Percentiles rank a stretch among this genome's conserved stretches.
Evolutionary conservation across 345 rosid genomes (phyloP).

Genomic region (Hypericum perforatum): DNA sequence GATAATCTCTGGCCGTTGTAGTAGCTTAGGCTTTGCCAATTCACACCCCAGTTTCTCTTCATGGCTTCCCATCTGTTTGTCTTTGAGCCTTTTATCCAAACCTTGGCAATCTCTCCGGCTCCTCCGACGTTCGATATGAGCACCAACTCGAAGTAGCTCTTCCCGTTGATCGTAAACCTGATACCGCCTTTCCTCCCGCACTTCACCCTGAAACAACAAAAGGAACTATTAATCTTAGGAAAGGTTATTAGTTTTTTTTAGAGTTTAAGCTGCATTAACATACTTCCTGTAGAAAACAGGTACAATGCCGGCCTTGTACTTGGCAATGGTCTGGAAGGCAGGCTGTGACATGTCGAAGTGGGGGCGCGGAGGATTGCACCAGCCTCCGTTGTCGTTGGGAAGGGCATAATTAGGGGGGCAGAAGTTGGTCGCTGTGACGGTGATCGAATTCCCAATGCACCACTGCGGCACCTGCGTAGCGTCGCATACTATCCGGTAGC

Average conservation of each 20-base stretch:
- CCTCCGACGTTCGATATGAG: conserved; percentile 62
- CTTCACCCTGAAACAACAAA: conserved; percentile 32
- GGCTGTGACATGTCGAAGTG: conserved; percentile 26
- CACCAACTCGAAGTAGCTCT: conserved; percentile 56
- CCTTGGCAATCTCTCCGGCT: conserved; percentile 42
- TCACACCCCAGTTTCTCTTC: conserved; percentile 64
- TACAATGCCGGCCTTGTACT: conserved; percentile 18
- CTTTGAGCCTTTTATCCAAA: conserved; percentile 52
- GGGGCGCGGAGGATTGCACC: conserved; percentile 24
- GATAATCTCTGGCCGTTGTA: conserved; percentile 60
- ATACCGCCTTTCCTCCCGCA: conserved; percentile 61
- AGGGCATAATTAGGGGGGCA: conserved; percentile 22
- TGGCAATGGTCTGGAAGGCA: conserved; percentile 18
- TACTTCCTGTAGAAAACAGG: conserved; percentile 17
- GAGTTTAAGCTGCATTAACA: background rate
- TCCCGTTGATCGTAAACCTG: conserved; percentile 62
- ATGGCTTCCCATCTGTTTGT: conserved; percentile 42
- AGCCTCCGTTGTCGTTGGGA: conserved; percentile 22
- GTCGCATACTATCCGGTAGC: conserved; percentile 17
- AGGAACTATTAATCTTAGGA: background rate
- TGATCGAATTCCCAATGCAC: conserved; percentile 19
- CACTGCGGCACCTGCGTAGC: conserved; percentile 11
- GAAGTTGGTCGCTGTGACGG: conserved; percentile 21
- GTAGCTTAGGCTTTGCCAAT: conserved; percentile 61
- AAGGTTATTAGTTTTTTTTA: background rate